Evolutionary conservation across 495 filamentous ascomycete species (phyloP), one percentile per base, ranked within the genome.

Genomic region (Penicillium turbatum): DNA sequence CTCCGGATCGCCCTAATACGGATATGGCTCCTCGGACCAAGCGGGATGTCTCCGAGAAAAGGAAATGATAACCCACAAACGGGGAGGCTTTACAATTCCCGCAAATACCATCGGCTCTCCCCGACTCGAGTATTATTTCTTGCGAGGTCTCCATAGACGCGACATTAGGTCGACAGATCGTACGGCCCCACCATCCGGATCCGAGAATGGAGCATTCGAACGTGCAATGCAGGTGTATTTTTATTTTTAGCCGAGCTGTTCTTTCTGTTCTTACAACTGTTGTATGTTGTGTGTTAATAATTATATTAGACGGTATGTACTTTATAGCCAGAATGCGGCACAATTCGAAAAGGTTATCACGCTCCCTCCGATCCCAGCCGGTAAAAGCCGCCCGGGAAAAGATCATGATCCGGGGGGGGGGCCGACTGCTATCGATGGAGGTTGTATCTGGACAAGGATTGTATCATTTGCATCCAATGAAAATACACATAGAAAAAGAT

Each of bases 151-250:
- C 24, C 40, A 10, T 44, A 16, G 12, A 38, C 46, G 11, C 17
- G 44, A 47, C 5, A 13, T 35, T 15, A 35, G 12, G 44, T 16
- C 21, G 13, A 48, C 11, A 36, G 34, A 30, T 26, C 12, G 29
- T 49, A 53, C 69, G 69, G 69, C 67, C 69, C 69, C 69, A 69
- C 69, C 64, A 69, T 65, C 69, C 69, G 69, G 42, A n/a, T 53
- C 48, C 51, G 55, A 56, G 44, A 48, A 51, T 42, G 29, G 48
- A 51, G 38, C 48, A 24, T 51, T 32, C 16, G 38, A 51, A 61
- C 54, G 54, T 57, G 52, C n/a, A 15, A 26, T 42, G 30, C 21
- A 30, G 24, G 15, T 38, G 13, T 29, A n/a, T 26, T 29, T 39
- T 24, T 51, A 27, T 43, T 35, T 35, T 42, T 51, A 51, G 38